Percentiles rank a stretch among this genome's conserved stretches.
Conservation (phyloP, 2,329 filamentous ascomycete species). For the Colletotrichum abscissum region DNA sequence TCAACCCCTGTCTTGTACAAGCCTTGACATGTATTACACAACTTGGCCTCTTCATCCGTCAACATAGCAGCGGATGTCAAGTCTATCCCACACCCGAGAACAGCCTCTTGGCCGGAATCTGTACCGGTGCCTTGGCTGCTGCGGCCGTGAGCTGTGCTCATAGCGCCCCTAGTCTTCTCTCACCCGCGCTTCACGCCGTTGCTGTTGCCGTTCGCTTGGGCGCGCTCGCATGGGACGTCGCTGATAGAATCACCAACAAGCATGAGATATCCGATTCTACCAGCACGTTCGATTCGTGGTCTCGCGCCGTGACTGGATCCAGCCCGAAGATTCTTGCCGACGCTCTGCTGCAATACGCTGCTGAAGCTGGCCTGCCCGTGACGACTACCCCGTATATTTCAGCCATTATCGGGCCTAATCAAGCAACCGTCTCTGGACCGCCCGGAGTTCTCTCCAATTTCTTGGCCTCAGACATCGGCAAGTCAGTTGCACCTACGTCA, state of each 20-base stretch:
- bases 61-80: constrained; percentile 12
- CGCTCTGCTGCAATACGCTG: not conserved
- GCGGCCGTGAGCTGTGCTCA: constrained; percentile 17
- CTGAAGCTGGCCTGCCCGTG: not conserved
- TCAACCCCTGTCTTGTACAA: constrained; percentile 8
- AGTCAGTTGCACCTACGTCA: not conserved
- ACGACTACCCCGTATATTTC: constrained; percentile 11
- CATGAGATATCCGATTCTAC: not conserved
- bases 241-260: not conserved
- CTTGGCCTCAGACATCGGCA: not conserved
- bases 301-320: not conserved
- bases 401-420: not conserved
- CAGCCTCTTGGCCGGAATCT: not conserved
- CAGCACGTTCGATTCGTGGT: constrained; percentile 13
- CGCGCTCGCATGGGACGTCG: not conserved
- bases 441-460: not conserved
- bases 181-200: not conserved
- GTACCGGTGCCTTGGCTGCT: constrained; percentile 12
- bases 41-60: constrained; percentile 24
- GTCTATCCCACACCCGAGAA: not conserved
- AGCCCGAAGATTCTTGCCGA: not conserved
- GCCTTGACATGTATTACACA: constrained; percentile 13
- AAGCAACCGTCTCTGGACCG: constrained; percentile 3
- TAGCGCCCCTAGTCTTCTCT: not conserved
- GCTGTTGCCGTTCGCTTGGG: constrained; percentile 5